A percentile compares a stretch with the other conserved stretches of the same genome.
Conservation (phyloP, 306 rosid species). For the Ceratonia siliqua region DNA sequence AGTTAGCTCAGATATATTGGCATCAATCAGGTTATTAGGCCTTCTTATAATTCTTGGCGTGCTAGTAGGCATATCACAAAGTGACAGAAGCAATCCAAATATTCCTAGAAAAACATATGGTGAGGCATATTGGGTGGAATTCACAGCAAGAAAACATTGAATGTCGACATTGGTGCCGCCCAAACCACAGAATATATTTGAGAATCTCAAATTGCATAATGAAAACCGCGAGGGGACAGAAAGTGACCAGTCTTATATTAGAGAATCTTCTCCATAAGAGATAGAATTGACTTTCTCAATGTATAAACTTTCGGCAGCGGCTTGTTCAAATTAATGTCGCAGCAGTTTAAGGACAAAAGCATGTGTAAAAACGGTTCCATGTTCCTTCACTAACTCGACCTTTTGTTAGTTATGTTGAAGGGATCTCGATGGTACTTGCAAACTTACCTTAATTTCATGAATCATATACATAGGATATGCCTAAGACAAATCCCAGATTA, state of each 20-base stretch:
- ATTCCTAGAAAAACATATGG: slow-evolving; percentile 19
- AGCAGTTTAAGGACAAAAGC: slow-evolving; percentile 41
- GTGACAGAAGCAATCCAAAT: slow-evolving; percentile 22
- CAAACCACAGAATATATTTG: neutral
- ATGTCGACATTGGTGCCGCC: slow-evolving; percentile 34
- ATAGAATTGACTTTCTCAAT: slow-evolving; percentile 16
- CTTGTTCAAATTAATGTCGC: slow-evolving; percentile 40
- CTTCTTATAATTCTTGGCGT: slow-evolving; percentile 13
- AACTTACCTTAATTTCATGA: slow-evolving; percentile 17
- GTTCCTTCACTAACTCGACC: neutral
- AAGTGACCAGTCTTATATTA: slow-evolving; percentile 36
- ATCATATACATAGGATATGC: neutral
- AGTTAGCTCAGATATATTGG: neutral
- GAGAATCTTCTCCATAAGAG: slow-evolving; percentile 24
- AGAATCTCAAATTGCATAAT: slow-evolving; percentile 12
- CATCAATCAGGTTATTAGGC: neutral
- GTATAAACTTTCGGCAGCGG: slow-evolving; percentile 41
- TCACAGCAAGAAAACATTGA: slow-evolving; percentile 28
- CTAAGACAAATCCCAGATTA: slow-evolving; percentile 25
- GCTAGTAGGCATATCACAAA: slow-evolving; percentile 10
- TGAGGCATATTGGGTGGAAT: slow-evolving; percentile 23
- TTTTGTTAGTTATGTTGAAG: neutral
- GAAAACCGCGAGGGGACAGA: slow-evolving; percentile 44
- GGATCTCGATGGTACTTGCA: slow-evolving; percentile 19
- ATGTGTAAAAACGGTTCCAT: neutral